Conservation (phyloP, 192 early-diverging fungal genomes). For the Gorgonomyces haynaldii region DNA sequence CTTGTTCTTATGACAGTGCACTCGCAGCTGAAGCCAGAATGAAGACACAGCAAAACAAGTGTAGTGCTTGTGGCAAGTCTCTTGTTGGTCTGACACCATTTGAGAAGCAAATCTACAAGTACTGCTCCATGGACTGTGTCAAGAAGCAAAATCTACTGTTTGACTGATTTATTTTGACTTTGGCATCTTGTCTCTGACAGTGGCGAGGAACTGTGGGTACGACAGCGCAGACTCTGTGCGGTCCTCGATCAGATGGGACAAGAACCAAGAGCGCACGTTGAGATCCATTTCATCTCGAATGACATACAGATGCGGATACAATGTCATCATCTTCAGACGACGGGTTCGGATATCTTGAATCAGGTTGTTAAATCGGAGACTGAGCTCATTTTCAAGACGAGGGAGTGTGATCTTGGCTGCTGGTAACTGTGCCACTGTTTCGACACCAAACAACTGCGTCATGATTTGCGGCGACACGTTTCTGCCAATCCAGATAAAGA, state of each 20-base stretch:
- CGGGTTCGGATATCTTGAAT: conserved; percentile 59
- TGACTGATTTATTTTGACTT: too few species aligned
- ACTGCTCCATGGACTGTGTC: conserved; percentile 37
- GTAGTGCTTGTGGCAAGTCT: conserved; percentile 48
- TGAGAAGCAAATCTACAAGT: conserved; percentile 58
- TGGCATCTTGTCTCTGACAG: conserved; percentile 18
- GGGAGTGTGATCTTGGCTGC: conserved; percentile 51
- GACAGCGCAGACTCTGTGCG: conserved; percentile 52
- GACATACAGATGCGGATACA: conserved; percentile 64
- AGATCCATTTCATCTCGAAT: conserved; percentile 90
- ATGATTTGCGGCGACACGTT: conserved; percentile 64
- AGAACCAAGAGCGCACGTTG: conserved; percentile 66
- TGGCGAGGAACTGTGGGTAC: conserved; percentile 41
- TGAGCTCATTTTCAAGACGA: conserved; percentile 56
- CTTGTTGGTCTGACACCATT: conserved; percentile 51
- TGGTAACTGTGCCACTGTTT: conserved; percentile 59
- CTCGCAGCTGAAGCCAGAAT: conserved; percentile 64
- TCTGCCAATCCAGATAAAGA: conserved; percentile 83
- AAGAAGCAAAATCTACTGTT: too few species aligned
- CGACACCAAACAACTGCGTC: conserved; percentile 62
- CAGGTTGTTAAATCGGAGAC: conserved; percentile 59
- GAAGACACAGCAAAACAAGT: conserved; percentile 33
- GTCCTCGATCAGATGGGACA: conserved; percentile 86
- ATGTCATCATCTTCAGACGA: conserved; percentile 49
- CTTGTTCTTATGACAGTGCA: conserved; percentile 28